Conservation (phyloP, 2,329 filamentous ascomycete species). For the Exserohilum turcica region DNA sequence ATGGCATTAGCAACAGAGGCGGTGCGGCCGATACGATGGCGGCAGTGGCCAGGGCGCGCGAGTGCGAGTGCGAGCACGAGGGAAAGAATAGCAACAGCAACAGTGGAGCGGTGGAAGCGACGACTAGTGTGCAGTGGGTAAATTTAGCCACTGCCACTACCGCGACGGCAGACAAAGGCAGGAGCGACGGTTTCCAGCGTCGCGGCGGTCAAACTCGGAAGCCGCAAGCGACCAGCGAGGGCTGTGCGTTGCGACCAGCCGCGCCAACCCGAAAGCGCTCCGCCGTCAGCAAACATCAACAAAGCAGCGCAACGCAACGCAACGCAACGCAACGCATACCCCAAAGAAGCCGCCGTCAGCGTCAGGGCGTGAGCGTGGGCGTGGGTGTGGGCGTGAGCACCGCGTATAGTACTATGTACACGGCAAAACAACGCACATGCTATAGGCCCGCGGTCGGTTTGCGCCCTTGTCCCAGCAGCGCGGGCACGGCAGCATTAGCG, state of each 20-base stretch:
- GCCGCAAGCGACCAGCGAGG: no score
- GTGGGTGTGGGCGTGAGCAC: no score
- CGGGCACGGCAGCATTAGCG: slow-evolving; percentile 29
- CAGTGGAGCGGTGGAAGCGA: slow-evolving; percentile 18
- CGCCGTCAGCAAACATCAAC: slow-evolving; percentile 9
- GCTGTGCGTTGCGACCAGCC: slow-evolving; percentile 33
- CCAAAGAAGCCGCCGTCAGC: background rate
- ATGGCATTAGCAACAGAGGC: no score
- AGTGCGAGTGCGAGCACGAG: no score
- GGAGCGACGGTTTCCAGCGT: slow-evolving; percentile 41
- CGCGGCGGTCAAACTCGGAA: slow-evolving; percentile 45
- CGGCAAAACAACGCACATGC: no score
- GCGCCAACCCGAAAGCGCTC: slow-evolving; percentile 29
- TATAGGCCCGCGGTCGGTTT: no score
- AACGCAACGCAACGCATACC: background rate
- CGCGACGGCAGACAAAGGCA: no score
- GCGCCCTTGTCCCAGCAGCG: slow-evolving; percentile 20
- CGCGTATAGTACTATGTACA: no score
- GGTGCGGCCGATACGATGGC: slow-evolving; percentile 2
- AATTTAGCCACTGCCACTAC: slow-evolving; percentile 38
- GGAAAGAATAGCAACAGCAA: slow-evolving; percentile 5
- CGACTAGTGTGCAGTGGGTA: slow-evolving; percentile 24
- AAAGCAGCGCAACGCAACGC: no score
- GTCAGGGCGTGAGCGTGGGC: no score
- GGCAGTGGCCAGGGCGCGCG: slow-evolving; percentile 5